Base-by-base conservation (phyloP, 2,329 filamentous ascomycete genomes). In the Calonectria hongkongensis region DNA sequence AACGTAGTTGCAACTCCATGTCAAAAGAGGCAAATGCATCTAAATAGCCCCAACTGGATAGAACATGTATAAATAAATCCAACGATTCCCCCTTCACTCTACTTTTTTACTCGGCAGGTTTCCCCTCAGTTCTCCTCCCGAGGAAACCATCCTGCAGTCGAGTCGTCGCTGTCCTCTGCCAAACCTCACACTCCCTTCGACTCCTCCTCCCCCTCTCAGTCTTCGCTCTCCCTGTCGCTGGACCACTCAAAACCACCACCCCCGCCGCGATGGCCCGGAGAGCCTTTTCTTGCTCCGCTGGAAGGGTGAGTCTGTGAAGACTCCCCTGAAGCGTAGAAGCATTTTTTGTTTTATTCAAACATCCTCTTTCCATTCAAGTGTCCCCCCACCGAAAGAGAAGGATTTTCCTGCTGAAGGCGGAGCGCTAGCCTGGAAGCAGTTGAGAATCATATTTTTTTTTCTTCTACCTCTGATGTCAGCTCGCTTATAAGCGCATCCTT, bases 381-480 rank as follows among this genome's bases (percentile, higher is more conserved):
- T 10, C n/a, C 47, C 18, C 18, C 36, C 56, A 36, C 21, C n/a
- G 48, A 45, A 64, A 51, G 66, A 69, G 58, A 45, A 63, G 41
- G 66, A 69, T 63, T 69, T 74, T 77, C 67, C 58, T 75, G 74
- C 70, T 71, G 45, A 68, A 28, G 73, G 75, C 74, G 68, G 74
- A 69, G 56, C 67, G 43, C 66, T 70, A 73, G 76, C 71, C 47
- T 73, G 47, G 50, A 33, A 63, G 71, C 71, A 67, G 73, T 75
- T 16, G 73, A 75, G 73, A 67, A 72, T 56, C 28, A 60, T 63
- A 36, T 36, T 36, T 10, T 3, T 10, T 3, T 36, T 36, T 12
- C 3, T 69, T 45, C 28, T 21, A 21, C 13, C 48, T 21, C 50
- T 28, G 36, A 45, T 25, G 45, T 43, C 45, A 27, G 36, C 28